Conservation (phyloP, 1,284 basidiomycete species). For the Pseudozyma thailandica region DNA sequence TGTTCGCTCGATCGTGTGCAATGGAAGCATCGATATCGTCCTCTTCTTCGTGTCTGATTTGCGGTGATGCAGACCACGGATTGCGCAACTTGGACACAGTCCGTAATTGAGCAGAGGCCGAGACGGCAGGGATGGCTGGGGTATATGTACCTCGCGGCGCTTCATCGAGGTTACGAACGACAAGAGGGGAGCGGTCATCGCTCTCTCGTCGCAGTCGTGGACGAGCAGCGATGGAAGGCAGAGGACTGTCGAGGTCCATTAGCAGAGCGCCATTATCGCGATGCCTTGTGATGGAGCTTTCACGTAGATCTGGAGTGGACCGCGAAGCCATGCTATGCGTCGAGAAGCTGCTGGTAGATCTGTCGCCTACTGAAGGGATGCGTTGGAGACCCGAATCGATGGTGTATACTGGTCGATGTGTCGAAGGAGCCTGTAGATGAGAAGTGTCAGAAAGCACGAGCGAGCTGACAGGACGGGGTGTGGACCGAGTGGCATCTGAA, state of each 20-base stretch:
- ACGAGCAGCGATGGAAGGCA: conserved; percentile 26
- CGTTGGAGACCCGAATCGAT: conserved; percentile 41
- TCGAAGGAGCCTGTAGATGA: background rate
- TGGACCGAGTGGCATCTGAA: conserved; percentile 17
- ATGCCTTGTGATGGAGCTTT: conserved; percentile 31
- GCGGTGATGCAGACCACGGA: conserved; percentile 29
- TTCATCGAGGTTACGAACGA: conserved; percentile 54
- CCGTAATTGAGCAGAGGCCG: conserved; percentile 22
- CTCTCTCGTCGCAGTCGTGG: background rate
- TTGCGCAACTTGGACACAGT: conserved; percentile 22
- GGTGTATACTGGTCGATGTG: conserved; percentile 26
- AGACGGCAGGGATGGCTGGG: conserved; percentile 27
- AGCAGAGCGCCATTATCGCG: conserved; percentile 35
- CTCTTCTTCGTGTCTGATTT: conserved; percentile 35
- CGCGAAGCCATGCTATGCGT: conserved; percentile 44
- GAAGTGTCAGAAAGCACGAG: conserved; percentile 20
- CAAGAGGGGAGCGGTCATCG: conserved; percentile 14
- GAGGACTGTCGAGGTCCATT: conserved; percentile 24
- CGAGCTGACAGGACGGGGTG: conserved; percentile 33
- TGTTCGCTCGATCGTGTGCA: conserved; percentile 27
- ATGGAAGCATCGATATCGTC: conserved; percentile 44
- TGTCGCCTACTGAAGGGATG: conserved; percentile 8
- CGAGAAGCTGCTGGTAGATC: conserved; percentile 33
- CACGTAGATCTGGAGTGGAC: conserved; percentile 38
- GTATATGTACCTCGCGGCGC: conserved; percentile 49